Evolutionary conservation across 495 filamentous ascomycete genomes (phyloP), one percentile per base, ranked within the genome.

Genomic region (Sphaerosporella brunnea): DNA sequence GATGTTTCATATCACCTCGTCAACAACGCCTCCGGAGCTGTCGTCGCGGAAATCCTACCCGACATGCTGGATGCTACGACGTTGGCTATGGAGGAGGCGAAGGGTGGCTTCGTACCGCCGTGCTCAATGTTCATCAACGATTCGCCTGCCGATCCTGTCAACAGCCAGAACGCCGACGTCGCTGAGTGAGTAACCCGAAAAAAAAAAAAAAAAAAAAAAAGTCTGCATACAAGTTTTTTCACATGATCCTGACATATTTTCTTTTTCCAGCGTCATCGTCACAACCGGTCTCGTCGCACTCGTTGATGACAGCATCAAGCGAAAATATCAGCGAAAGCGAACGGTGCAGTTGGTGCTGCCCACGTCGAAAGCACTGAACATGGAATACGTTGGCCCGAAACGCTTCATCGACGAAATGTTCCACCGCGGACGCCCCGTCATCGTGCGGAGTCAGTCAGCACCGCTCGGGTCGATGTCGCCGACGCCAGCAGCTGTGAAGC

Each of bases 101-200:
- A 81, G 47, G 90, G 87, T 40, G 88, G 84, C 35, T 95, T 90
- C 84, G 69, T 97, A 25, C 84, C 85, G 38, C 87, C 85, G 23
- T 90, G 79, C 56, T 79, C 79, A 48, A 76, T 97, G 76, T 82
- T 79, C 73, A 83, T 97, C 51, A 80, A 72, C 48, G 85, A 94
- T 63, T 48, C 47, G 1, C 40, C 36, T 3, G 46, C 62, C 34
- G 58, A 61, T 41, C 53, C 57, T 28, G 49, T 61, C n/a, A 51
- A 54, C 34, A 39, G 30, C 24, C 51, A 71, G 51, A 65, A 72
- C 58, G 78, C 77, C 49, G 90, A 95, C 61, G 73, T 88, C 63
- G 82, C 84, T 52, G 90, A 97, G 87, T 95, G 77, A 84, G 86
- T 82, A 30, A 44, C 45, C n/a, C n/a, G n/a, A n/a, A n/a, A n/a